Evolutionary conservation across 257 asterid species (phyloP).

Genomic region (Handroanthus guayacan): DNA sequence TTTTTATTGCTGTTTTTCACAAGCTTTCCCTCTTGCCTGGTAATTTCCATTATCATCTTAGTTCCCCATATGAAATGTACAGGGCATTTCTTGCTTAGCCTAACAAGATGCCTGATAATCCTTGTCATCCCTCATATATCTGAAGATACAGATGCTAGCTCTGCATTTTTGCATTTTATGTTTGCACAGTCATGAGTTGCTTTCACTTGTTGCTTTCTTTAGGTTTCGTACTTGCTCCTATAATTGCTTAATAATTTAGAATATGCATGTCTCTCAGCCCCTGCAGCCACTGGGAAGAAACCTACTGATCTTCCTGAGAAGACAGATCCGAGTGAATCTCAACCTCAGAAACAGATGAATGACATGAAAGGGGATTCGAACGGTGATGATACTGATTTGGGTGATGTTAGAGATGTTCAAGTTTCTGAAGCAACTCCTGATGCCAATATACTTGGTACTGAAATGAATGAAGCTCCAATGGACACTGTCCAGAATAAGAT

Average conservation of each 20-base stretch:
- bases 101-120: conserved; percentile 3
- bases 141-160: neutral
- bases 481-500: conserved; percentile 46
- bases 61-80: neutral
- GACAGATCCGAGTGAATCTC: conserved; percentile 38
- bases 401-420: conserved; percentile 40
- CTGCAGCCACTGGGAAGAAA: conserved; percentile 62
- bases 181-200: neutral
- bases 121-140: neutral
- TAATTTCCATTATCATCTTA: conserved; percentile 38
- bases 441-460: conserved; percentile 44
- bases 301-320: conserved; percentile 44
- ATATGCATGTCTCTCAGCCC: conserved; percentile 30
- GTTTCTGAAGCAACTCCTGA: conserved; percentile 52
- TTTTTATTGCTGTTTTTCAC: conserved; percentile 91
- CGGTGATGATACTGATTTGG: conserved; percentile 40
- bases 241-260: conserved; percentile 14
- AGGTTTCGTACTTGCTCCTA: conserved; percentile 17
- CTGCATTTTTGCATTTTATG: neutral
- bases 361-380: conserved; percentile 54
- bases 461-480: conserved; percentile 46
- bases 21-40: conserved; percentile 76
- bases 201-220: neutral
- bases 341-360: conserved; percentile 43
- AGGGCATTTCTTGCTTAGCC: conserved; percentile 2